Conservation (phyloP, 2,329 filamentous ascomycete species). For the Drechmeria coniospora region DNA sequence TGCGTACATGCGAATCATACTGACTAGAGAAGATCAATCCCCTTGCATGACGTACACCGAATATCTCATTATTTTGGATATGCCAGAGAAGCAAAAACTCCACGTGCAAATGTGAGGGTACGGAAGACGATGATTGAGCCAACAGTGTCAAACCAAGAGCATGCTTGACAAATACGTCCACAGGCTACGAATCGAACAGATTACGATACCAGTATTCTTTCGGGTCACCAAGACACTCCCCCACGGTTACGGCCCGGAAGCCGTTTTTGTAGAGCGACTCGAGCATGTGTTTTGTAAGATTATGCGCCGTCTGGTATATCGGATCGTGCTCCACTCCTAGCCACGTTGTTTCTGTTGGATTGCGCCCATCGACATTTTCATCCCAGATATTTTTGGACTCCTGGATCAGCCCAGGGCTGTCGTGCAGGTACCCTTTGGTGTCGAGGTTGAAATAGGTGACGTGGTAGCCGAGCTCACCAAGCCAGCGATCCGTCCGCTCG, state of each 20-base stretch:
- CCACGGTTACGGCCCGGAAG: constrained; percentile 29
- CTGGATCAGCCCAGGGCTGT: constrained; percentile 29
- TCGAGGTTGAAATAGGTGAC: constrained; percentile 45
- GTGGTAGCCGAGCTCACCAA: constrained; percentile 36
- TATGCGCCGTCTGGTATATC: constrained; percentile 27
- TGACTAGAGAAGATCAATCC: too few relatives aligned
- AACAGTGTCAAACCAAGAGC: too few relatives aligned
- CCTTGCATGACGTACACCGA: too few relatives aligned
- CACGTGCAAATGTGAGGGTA: too few relatives aligned
- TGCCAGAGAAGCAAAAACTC: too few relatives aligned
- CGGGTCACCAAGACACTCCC: constrained; percentile 38
- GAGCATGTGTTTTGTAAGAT: constrained; percentile 27
- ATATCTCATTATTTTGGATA: too few relatives aligned
- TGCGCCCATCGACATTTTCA: constrained; percentile 17
- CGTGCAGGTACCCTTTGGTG: constrained; percentile 43
- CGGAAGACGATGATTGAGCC: too few relatives aligned
- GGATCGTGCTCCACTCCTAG: constrained; percentile 39
- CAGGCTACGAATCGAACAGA: too few relatives aligned
- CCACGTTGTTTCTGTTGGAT: constrained; percentile 18
- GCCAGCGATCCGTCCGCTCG: constrained; percentile 19
- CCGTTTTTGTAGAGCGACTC: constrained; percentile 23
- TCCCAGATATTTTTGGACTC: constrained; percentile 25
- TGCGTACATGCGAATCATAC: too few relatives aligned
- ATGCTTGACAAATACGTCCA: too few relatives aligned
- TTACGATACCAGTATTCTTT: constrained; percentile 34